A percentile compares a stretch with the other conserved stretches of the same genome.
phyloP scores from a whole-genome alignment of 2,329 filamentous ascomycete species.

The Aspergillus sp. region DNA sequence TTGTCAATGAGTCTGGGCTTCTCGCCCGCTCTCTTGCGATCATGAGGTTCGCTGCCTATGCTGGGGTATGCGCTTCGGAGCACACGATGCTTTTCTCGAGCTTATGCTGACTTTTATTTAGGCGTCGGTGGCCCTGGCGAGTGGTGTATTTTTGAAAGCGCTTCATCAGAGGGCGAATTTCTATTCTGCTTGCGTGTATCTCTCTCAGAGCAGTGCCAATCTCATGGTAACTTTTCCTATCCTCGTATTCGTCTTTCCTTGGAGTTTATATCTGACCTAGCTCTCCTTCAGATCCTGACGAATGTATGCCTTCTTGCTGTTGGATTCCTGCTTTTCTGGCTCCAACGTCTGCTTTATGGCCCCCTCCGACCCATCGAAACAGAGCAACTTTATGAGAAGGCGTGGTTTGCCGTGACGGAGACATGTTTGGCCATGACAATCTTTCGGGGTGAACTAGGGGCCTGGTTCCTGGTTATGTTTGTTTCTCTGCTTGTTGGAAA shows the following conservation, averaged over 20 bases:
- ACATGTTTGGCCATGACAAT: slow-evolving; percentile 98
- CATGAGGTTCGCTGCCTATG: slow-evolving; percentile 54
- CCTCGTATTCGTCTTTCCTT: background rate
- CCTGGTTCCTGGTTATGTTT: slow-evolving; percentile 96
- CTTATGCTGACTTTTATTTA: slow-evolving; percentile 35
- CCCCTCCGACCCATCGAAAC: slow-evolving; percentile 89
- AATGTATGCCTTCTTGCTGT: slow-evolving; percentile 85
- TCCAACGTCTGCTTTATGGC: slow-evolving; percentile 89
- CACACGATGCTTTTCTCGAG: background rate
- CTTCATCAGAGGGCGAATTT: slow-evolving; percentile 96
- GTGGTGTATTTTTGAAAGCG: slow-evolving; percentile 80
- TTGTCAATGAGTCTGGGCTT: slow-evolving; percentile 31
- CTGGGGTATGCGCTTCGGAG: slow-evolving; percentile 44
- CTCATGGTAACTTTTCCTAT: slow-evolving; percentile 65
- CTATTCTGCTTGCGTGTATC: slow-evolving; percentile 95
- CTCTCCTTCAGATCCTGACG: slow-evolving; percentile 69
- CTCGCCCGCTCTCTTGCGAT: slow-evolving; percentile 23
- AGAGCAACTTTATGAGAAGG: slow-evolving; percentile 95
- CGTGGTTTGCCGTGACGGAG: slow-evolving; percentile 97
- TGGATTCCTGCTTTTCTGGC: slow-evolving; percentile 75
- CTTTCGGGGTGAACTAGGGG: slow-evolving; percentile 90
- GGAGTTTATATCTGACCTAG: background rate
- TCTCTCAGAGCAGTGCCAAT: slow-evolving; percentile 94
- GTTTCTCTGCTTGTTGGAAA: slow-evolving; percentile 88
- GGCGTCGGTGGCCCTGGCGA: slow-evolving; percentile 81